Percentiles rank a stretch among this genome's conserved stretches.
phyloP scores from a whole-genome alignment of 2,329 filamentous ascomycete species.

The Phoma sp. region DNA sequence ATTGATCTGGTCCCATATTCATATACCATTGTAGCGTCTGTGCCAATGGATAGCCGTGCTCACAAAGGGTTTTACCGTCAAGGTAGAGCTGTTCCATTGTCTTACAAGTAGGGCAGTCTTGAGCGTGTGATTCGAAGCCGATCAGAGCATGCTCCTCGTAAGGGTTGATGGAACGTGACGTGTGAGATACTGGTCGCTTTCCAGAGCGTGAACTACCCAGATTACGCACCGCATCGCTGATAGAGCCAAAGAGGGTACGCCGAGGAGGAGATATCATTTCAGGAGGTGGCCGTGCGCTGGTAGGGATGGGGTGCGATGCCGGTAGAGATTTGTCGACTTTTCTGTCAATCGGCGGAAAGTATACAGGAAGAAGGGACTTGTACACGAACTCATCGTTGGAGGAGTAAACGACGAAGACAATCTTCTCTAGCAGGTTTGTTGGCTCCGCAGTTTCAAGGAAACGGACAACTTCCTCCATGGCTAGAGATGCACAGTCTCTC shows the following conservation, averaged over 20 bases:
- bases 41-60: slow-evolving; percentile 30
- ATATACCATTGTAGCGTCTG: slow-evolving; percentile 29
- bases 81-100: slow-evolving; percentile 29
- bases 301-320: background rate
- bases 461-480: slow-evolving; percentile 43
- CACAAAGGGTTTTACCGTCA: slow-evolving; percentile 28
- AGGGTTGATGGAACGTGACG: slow-evolving; percentile 23
- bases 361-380: slow-evolving; percentile 40
- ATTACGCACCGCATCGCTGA: slow-evolving; percentile 34
- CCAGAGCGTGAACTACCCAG: slow-evolving; percentile 22
- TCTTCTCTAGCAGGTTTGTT: slow-evolving; percentile 34
- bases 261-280: slow-evolving; percentile 9
- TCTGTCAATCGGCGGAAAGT: slow-evolving; percentile 37
- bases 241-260: slow-evolving; percentile 27
- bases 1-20: slow-evolving; percentile 30
- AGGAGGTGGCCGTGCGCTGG: background rate
- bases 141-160: slow-evolving; percentile 31
- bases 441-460: slow-evolving; percentile 37
- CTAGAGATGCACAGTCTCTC: slow-evolving; percentile 38
- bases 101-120: slow-evolving; percentile 31
- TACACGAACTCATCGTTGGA: slow-evolving; percentile 43
- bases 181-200: slow-evolving; percentile 17
- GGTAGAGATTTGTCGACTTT: slow-evolving; percentile 22
- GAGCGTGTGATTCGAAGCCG: slow-evolving; percentile 38
- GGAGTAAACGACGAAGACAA: slow-evolving; percentile 40